These are phyloP conservation scores for Pseudozyma tsukubaensis DNA, from an alignment of 1,284 basidiomycete species.

Conservation along the genomic window DNA sequence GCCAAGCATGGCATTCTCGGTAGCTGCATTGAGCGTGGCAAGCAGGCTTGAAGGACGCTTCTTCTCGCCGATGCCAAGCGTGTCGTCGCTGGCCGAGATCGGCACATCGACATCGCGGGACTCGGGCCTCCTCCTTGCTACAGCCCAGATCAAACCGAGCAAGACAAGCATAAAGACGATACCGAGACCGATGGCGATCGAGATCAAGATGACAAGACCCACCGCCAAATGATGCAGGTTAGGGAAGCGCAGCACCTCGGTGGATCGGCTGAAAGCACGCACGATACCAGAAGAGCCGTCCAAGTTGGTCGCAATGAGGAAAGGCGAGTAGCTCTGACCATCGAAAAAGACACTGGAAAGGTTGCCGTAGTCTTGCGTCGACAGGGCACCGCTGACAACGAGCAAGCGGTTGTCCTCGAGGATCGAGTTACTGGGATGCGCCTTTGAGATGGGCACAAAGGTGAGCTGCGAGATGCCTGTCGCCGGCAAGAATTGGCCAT, in stretches of 20 bases:
- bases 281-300: slow-evolving; percentile 80
- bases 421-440: slow-evolving; percentile 77
- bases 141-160: slow-evolving; percentile 87
- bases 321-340: slow-evolving; percentile 84
- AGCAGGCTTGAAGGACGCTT: slow-evolving; percentile 59
- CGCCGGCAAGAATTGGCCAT: slow-evolving; percentile 70
- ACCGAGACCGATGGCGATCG: slow-evolving; percentile 94
- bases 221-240: slow-evolving; percentile 74
- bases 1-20: slow-evolving; percentile 86
- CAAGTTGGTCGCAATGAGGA: slow-evolving; percentile 78
- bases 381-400: slow-evolving; percentile 84
- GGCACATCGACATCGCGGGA: slow-evolving; percentile 45
- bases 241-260: slow-evolving; percentile 67
- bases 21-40: slow-evolving; percentile 70
- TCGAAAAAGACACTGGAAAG: slow-evolving; percentile 81
- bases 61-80: slow-evolving; percentile 53
- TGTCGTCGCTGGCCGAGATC: slow-evolving; percentile 52
- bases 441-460: slow-evolving; percentile 84
- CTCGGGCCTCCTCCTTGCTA: slow-evolving; percentile 76
- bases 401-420: slow-evolving; percentile 89
- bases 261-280: slow-evolving; percentile 79
- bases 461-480: slow-evolving; percentile 83
- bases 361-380: slow-evolving; percentile 77
- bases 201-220: slow-evolving; percentile 94
- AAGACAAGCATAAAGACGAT: slow-evolving; percentile 91